Base-by-base conservation (phyloP, 2,329 filamentous ascomycete species). In the Xylaria sp. region DNA sequence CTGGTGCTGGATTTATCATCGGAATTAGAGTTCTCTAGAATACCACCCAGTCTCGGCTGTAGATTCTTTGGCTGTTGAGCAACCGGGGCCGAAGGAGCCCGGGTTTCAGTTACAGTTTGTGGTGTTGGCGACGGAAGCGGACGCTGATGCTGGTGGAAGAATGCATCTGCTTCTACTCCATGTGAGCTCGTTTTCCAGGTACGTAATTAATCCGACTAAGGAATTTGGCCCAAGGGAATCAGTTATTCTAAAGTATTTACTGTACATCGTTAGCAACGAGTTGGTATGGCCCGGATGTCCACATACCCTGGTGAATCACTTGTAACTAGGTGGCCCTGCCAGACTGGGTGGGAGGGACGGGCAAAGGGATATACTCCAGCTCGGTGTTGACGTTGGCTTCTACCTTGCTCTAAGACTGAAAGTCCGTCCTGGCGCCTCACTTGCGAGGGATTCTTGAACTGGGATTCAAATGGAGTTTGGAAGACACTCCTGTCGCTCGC, bases 281-380 rank as follows among this genome's bases (percentile, higher is more conserved):
- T 44, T 54, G 15, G 18, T 23, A 23, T 32, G 9, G 12, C 23
- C 58, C 12, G 25, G n/a, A 48, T 65, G 23, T 48, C 9, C 9
- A 61, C 58, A 39, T 70, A 68, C 65, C 68, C 58, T 52, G 61
- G 51, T 13, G 57, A 62, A 59, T 54, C 32, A 51, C 39, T 70
- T 1, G 61, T 55, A 13, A 55, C 37, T 3, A 63, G 25, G 10
- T 41, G 18, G 2, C 64, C 64, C 28, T 64, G 25, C 48, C 60
- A n/a, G n/a, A n/a, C n/a, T n/a, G n/a, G n/a, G n/a, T n/a, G n/a
- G n/a, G n/a, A n/a, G n/a, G n/a, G n/a, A n/a, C n/a, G n/a, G n/a
- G n/a, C n/a, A n/a, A n/a, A n/a, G n/a, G n/a, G n/a, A n/a, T n/a
- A n/a, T n/a, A n/a, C 8, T 32, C 23, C 3, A 0, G n/a, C 23